Evolutionary conservation across 345 rosid genomes (phyloP).

Genomic region (Abelmoschus esculentus): DNA sequence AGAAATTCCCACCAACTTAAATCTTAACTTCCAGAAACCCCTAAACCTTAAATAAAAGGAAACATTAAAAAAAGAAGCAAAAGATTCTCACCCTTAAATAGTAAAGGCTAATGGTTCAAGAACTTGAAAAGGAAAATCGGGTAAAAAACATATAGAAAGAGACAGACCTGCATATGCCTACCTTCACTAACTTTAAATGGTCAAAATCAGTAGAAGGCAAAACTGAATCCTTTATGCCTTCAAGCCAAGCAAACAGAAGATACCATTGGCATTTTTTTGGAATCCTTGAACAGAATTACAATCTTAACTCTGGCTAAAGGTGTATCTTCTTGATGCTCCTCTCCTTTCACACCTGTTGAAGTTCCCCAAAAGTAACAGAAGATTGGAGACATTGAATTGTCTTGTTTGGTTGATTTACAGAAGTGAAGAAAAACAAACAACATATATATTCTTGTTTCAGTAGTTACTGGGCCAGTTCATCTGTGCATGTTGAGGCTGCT

Average conservation of each 20-base stretch:
- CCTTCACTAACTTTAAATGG: slow-evolving; percentile 37
- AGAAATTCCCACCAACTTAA: not conserved
- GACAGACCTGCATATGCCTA: slow-evolving; percentile 20
- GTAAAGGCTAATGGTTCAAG: slow-evolving; percentile 23
- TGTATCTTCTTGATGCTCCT: slow-evolving; percentile 23
- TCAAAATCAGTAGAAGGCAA: slow-evolving; percentile 38
- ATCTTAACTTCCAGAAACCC: slow-evolving; percentile 33
- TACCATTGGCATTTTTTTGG: slow-evolving; percentile 22
- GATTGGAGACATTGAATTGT: slow-evolving; percentile 30
- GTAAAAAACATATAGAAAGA: slow-evolving; percentile 5
- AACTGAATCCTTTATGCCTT: slow-evolving; percentile 25
- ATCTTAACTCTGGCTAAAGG: slow-evolving; percentile 25
- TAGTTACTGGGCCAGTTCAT: slow-evolving; percentile 86
- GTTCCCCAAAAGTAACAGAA: slow-evolving; percentile 33
- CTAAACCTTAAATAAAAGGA: slow-evolving; percentile 21
- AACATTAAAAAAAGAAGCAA: not conserved
- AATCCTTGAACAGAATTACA: slow-evolving; percentile 25
- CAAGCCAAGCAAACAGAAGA: slow-evolving; percentile 36
- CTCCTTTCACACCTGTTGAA: slow-evolving; percentile 32
- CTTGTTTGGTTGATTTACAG: slow-evolving; percentile 28
- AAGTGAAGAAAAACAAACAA: slow-evolving; percentile 10
- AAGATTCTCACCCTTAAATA: slow-evolving; percentile 37
- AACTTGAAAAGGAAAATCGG: slow-evolving; percentile 6
- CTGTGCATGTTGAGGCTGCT: slow-evolving; percentile 90
- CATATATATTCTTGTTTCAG: slow-evolving; percentile 36